phyloP scores from a whole-genome alignment of 2,329 filamentous ascomycete genomes.

The Fusarium coicis region DNA sequence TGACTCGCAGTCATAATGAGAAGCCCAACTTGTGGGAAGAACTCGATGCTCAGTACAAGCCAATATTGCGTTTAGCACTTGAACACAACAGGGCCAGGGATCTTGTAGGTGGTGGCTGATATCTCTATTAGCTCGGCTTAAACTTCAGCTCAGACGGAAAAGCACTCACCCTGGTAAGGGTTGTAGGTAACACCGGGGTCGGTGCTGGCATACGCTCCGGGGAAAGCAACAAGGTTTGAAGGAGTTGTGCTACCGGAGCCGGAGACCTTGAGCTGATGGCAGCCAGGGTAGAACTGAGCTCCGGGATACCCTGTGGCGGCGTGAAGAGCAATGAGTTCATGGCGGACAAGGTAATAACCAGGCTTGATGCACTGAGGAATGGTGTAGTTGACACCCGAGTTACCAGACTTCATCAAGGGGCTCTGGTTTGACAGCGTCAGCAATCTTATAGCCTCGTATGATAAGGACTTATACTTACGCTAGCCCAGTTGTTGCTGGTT shows the following conservation, averaged over 20 bases:
- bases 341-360: slow-evolving; percentile 68
- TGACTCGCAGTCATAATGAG: slow-evolving; percentile 16
- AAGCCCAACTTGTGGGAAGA: slow-evolving; percentile 20
- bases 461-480: slow-evolving; percentile 41
- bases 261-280: slow-evolving; percentile 66
- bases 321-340: slow-evolving; percentile 68
- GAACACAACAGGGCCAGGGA: slow-evolving; percentile 61
- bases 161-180: slow-evolving; percentile 57
- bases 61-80: slow-evolving; percentile 50
- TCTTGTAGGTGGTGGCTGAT: slow-evolving; percentile 54
- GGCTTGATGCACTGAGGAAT: slow-evolving; percentile 63
- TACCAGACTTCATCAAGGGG: slow-evolving; percentile 58
- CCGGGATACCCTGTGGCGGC: slow-evolving; percentile 60
- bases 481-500: slow-evolving; percentile 61
- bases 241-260: slow-evolving; percentile 58
- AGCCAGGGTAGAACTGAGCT: slow-evolving; percentile 67
- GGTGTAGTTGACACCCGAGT: slow-evolving; percentile 60
- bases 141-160: background rate
- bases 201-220: slow-evolving; percentile 61
- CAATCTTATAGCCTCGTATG: background rate
- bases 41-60: background rate
- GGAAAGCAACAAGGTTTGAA: slow-evolving; percentile 59
- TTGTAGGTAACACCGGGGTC: slow-evolving; percentile 65
- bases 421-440: slow-evolving; percentile 40
- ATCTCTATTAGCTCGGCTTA: background rate